Evolutionary conservation across 139 green algal genomes (phyloP), one percentile per base, ranked within the genome.

Genomic region (Zygnema circumcarinatum): DNA sequence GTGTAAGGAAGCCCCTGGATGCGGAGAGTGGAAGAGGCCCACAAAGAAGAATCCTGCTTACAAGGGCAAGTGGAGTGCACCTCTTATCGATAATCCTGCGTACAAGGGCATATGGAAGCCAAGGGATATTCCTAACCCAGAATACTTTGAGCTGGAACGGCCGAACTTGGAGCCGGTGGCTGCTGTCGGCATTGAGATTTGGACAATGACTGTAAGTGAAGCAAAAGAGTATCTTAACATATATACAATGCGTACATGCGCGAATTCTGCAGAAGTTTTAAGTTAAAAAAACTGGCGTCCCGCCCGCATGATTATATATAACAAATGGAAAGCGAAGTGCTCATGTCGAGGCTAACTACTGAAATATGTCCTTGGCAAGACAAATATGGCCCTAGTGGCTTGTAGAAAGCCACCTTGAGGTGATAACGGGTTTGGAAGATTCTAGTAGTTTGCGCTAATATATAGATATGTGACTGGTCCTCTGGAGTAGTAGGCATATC

Each of bases 171-270:
- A 92, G 40, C 84, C 90, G 69, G 93, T 98, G 1, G 93, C 89
- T 7, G 96, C 83, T 33, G 95, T 95, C 22, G 96, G 92, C 35
- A 88, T 98, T 68, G 96, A 98, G 91, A 95, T 98, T 81, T 98
- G 96, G 96, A 92, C 88, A 38, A 94, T 94, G 91, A 79, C 3
- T 86, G 67, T 87, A 35, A 69, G 81, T 76, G 31, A 47, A 73
- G 31, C n/a, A 83, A 68, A n/a, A n/a, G 21, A 25, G 72, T 33
- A 20, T 67, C 72, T 22, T 79, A 79, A 20, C 38, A 79, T 22
- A 20, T 79, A 22, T 21, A 67, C 25, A 79, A 20, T 79, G 20
- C 25, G 72, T 22, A 29, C 1, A 25, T 36, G 31, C n/a, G 31
- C n/a, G 0, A 31, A 1, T 29, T n/a, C 0, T 81, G 74, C n/a